Conservation (phyloP, 331 rosid genomes). For the Quercus tomentella region DNA sequence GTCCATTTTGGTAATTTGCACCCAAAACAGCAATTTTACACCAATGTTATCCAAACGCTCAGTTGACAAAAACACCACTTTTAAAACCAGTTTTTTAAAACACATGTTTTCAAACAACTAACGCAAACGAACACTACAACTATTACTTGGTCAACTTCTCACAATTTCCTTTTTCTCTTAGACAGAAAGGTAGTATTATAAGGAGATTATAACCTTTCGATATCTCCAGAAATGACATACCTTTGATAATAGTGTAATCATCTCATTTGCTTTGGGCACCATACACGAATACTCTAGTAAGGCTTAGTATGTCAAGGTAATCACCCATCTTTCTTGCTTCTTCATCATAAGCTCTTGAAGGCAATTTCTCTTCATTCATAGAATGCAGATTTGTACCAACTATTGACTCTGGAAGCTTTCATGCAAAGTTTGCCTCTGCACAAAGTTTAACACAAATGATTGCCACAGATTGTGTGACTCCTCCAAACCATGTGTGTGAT, state of each 20-base stretch:
- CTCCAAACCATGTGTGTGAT: slow-evolving; percentile 87
- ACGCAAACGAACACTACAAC: no score
- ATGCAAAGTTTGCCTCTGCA: slow-evolving; percentile 39
- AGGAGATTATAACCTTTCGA: background rate
- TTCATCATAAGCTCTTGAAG: slow-evolving; percentile 47
- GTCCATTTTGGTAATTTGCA: no score
- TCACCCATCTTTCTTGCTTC: slow-evolving; percentile 66
- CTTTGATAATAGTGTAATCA: slow-evolving; percentile 66
- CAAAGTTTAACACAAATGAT: slow-evolving; percentile 55
- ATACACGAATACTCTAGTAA: slow-evolving; percentile 64
- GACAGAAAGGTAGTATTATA: no score
- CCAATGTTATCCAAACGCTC: no score
- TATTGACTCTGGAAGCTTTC: slow-evolving; percentile 36
- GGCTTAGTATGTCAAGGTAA: slow-evolving; percentile 78
- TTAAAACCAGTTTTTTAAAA: no score
- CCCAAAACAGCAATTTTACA: no score
- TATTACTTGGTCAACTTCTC: no score
- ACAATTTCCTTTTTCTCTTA: no score
- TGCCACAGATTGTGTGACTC: slow-evolving; percentile 66
- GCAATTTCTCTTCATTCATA: slow-evolving; percentile 31
- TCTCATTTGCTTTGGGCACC: slow-evolving; percentile 86
- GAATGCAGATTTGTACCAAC: slow-evolving; percentile 23
- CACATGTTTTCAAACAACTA: no score
- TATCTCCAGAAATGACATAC: slow-evolving; percentile 15
- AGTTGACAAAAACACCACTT: no score